Percentiles rank a stretch among this genome's conserved stretches.
phyloP scores from a whole-genome alignment of 371 early-diverging fungal species.

The Mortierella sp. region DNA sequence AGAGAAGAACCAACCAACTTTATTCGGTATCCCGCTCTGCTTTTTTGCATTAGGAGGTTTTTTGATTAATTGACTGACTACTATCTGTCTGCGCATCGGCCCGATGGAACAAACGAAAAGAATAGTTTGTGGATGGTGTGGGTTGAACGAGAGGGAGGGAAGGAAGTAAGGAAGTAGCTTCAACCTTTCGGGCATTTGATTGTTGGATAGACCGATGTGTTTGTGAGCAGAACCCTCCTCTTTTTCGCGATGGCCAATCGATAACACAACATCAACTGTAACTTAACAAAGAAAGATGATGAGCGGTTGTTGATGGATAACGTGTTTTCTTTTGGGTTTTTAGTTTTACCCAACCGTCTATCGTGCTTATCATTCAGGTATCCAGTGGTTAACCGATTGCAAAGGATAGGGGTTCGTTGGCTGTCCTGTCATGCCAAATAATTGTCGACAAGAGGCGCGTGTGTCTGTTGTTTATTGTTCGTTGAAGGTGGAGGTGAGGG shows the following conservation, averaged over 20 bases:
- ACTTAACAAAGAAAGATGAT: background rate
- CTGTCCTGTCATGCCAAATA: background rate
- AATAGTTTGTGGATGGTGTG: background rate
- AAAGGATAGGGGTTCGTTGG: no score
- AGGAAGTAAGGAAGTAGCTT: background rate
- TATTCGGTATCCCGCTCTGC: background rate
- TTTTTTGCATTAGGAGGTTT: background rate
- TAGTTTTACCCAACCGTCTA: no score
- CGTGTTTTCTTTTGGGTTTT: no score
- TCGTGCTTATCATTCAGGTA: no score
- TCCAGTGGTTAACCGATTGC: no score
- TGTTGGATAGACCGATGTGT: background rate
- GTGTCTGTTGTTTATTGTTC: background rate
- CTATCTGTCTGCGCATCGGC: slow-evolving; percentile 5
- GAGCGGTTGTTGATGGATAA: background rate
- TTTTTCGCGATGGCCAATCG: background rate
- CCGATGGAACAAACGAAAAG: background rate
- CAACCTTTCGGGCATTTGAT: no score
- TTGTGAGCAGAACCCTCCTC: slow-evolving; percentile 2
- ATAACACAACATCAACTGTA: background rate
- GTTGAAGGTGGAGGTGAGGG: background rate
- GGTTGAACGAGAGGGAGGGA: background rate
- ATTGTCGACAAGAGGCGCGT: background rate
- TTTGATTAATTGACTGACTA: background rate
- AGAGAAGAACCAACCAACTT: background rate